Conservation (phyloP, 805 yeast genomes). For the Suhomyces sp. region DNA sequence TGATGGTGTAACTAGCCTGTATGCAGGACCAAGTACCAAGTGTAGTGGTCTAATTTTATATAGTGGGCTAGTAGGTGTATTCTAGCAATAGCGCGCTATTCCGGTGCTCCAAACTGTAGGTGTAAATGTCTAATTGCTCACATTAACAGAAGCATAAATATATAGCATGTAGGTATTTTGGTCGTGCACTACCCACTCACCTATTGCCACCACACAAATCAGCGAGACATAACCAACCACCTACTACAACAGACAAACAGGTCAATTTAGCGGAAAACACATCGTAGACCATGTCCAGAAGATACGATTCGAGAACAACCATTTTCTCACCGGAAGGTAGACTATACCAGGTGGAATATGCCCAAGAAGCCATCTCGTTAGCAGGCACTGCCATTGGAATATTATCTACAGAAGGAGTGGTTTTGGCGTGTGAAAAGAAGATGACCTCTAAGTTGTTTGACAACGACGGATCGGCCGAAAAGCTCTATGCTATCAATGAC, state of each 20-base stretch:
- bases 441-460: constrained; percentile 90
- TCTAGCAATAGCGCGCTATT: too few relatives aligned
- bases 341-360: constrained; percentile 95
- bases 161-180: too few relatives aligned
- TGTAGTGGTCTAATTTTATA: too few relatives aligned
- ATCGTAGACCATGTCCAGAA: constrained; percentile 69
- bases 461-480: constrained; percentile 91
- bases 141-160: too few relatives aligned
- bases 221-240: neutral
- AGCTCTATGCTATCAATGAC: constrained; percentile 81
- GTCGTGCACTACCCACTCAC: neutral
- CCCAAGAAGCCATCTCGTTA: constrained; percentile 83
- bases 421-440: constrained; percentile 94
- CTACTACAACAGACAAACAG: neutral
- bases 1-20: neutral
- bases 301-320: constrained; percentile 98
- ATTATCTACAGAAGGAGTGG: constrained; percentile 81
- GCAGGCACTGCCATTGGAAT: constrained; percentile 84
- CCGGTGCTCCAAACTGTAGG: too few relatives aligned
- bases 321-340: constrained; percentile 99
- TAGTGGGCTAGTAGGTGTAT: too few relatives aligned
- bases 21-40: neutral
- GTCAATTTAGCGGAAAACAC: neutral
- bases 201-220: constrained; percentile 1
- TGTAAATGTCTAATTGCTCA: too few relatives aligned